Percentiles rank a stretch among this genome's conserved stretches.
Conservation (phyloP, 495 filamentous ascomycete species). For the Tuber borchii region DNA sequence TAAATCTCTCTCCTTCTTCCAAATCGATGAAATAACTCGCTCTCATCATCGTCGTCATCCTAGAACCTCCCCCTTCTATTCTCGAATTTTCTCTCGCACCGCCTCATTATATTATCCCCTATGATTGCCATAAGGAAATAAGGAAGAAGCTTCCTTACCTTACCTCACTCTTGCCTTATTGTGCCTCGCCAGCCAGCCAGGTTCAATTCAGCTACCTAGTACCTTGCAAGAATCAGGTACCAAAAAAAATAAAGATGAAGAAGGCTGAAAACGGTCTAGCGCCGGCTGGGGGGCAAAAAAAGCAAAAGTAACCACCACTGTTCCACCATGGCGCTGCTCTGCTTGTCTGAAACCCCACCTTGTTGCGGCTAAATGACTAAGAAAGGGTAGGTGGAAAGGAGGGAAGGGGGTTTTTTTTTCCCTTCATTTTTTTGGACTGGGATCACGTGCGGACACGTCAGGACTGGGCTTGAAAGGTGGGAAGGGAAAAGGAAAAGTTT, state of each 20-base stretch:
- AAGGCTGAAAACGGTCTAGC: background rate
- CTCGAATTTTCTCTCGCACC: background rate
- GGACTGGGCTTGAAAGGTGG: background rate
- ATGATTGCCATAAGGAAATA: background rate
- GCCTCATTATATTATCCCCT: background rate
- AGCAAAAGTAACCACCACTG: background rate
- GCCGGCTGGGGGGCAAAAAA: background rate
- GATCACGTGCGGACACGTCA: constrained; percentile 4
- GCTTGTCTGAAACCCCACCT: background rate
- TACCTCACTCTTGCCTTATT: background rate
- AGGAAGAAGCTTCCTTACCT: background rate
- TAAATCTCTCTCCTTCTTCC: background rate
- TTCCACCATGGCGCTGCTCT: background rate
- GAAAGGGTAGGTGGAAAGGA: background rate
- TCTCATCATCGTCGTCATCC: background rate
- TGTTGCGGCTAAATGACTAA: constrained; percentile 1
- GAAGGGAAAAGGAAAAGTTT: background rate
- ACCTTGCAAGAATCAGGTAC: constrained; percentile 4
- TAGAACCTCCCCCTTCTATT: background rate
- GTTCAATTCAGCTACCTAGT: background rate
- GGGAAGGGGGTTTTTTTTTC: background rate
- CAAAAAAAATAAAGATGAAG: background rate
- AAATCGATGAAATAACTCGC: background rate
- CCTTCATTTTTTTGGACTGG: background rate
- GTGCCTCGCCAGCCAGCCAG: background rate